Conservation (phyloP, 78 protist species). For the Capsaspora owczarzaki region DNA sequence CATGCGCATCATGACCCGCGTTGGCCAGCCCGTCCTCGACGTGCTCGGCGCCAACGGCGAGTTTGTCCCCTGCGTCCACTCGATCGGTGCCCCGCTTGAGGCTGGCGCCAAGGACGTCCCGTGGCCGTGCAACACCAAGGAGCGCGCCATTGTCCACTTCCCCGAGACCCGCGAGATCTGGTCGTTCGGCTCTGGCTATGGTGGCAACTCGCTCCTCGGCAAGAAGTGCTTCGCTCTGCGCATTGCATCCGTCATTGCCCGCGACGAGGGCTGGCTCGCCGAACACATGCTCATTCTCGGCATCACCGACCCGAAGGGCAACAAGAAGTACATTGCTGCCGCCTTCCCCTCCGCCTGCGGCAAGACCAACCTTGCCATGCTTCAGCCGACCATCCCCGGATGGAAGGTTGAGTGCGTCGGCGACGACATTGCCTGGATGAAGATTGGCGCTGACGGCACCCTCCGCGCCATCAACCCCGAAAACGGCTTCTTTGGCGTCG, state of each 20-base stretch:
- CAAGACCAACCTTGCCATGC: constrained; percentile 82
- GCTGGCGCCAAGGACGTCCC: constrained; percentile 49
- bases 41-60: constrained; percentile 12
- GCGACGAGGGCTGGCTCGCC: constrained; percentile 82
- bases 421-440: constrained; percentile 89
- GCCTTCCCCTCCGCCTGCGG: constrained; percentile 93
- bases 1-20: constrained; percentile 79
- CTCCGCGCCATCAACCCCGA: constrained; percentile 85
- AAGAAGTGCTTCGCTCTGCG: constrained; percentile 88
- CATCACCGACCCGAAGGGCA: constrained; percentile 46
- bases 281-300: constrained; percentile 88
- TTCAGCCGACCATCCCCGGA: constrained; percentile 24
- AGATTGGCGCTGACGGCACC: constrained; percentile 46
- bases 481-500: constrained; percentile 66
- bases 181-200: constrained; percentile 78
- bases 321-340: constrained; percentile 63
- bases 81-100: constrained; percentile 68
- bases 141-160: constrained; percentile 63
- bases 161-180: constrained; percentile 57
- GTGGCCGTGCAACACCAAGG: constrained; percentile 73
- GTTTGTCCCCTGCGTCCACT: constrained; percentile 71
- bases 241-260: constrained; percentile 72
- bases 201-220: constrained; percentile 89
- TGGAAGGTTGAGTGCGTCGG: constrained; percentile 70
- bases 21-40: constrained; percentile 40